phyloP scores from a whole-genome alignment of 495 filamentous ascomycete species.

The Pseudevernia furfuracea region DNA sequence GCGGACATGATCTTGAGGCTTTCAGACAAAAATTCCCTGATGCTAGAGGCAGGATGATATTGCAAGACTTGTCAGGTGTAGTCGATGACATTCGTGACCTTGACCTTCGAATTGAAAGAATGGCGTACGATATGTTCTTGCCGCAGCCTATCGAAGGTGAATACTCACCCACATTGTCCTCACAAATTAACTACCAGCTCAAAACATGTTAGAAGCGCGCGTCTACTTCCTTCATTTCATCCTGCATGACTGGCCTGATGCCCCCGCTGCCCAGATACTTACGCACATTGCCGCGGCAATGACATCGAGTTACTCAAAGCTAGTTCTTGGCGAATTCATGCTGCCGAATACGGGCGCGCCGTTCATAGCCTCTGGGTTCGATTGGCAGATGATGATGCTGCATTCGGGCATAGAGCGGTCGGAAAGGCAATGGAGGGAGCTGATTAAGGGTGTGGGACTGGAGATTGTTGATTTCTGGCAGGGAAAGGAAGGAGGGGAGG shows the following conservation, averaged over 20 bases:
- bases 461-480: conserved; percentile 34
- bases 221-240: conserved; percentile 40
- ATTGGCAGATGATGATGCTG: conserved; percentile 21
- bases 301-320: conserved; percentile 37
- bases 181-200: not conserved
- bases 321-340: conserved; percentile 42
- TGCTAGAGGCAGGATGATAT: conserved; percentile 32
- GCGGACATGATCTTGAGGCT: conserved; percentile 12
- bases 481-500: conserved; percentile 32
- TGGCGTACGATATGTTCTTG: too few species aligned
- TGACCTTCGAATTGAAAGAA: too few species aligned
- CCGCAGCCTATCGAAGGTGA: too few species aligned
- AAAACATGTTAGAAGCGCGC: conserved; percentile 29
- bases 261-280: conserved; percentile 32
- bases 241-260: conserved; percentile 42
- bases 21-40: conserved; percentile 25
- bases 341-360: conserved; percentile 30
- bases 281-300: conserved; percentile 33
- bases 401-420: conserved; percentile 37
- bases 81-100: too few species aligned
- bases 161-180: too few species aligned
- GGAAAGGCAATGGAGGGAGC: conserved; percentile 33
- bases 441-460: conserved; percentile 33
- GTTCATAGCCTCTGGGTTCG: conserved; percentile 7
- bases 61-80: conserved; percentile 41